Conservation (phyloP, 805 yeast species). For the Scheffersomyces amazonensis region DNA sequence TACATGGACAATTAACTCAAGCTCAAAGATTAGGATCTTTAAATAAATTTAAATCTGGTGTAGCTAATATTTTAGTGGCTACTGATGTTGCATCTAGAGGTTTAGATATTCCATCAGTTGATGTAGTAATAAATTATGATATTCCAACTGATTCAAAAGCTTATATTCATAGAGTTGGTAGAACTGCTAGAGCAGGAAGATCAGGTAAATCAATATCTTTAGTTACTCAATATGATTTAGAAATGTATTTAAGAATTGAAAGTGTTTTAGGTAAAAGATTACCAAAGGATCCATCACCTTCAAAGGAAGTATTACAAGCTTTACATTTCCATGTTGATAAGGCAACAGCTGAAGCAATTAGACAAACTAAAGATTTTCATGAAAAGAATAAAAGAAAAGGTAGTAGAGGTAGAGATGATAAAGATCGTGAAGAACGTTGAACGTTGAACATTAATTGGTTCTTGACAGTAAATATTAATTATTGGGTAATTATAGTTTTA, state of each 20-base stretch:
- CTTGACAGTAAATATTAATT: not conserved
- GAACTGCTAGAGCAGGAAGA: slow-evolving; percentile 94
- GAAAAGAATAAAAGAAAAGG: slow-evolving; percentile 24
- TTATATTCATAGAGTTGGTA: slow-evolving; percentile 85
- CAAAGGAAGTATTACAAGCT: slow-evolving; percentile 71
- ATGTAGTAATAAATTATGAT: slow-evolving; percentile 73
- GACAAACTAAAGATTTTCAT: slow-evolving; percentile 69
- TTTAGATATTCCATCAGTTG: slow-evolving; percentile 78
- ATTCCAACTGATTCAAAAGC: slow-evolving; percentile 84
- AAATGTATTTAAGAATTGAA: slow-evolving; percentile 83
- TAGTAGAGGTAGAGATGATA: slow-evolving; percentile 30
- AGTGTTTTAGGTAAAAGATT: slow-evolving; percentile 79
- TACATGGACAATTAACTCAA: slow-evolving; percentile 90
- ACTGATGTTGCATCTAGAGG: slow-evolving; percentile 92
- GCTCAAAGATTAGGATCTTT: slow-evolving; percentile 80
- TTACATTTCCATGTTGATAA: slow-evolving; percentile 86
- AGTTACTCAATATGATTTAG: slow-evolving; percentile 93
- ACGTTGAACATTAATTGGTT: not conserved
- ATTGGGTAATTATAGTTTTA: not conserved
- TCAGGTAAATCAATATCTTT: slow-evolving; percentile 84
- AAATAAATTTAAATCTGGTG: slow-evolving; percentile 75
- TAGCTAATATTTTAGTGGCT: slow-evolving; percentile 66
- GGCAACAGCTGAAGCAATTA: slow-evolving; percentile 87
- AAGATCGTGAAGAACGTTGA: slow-evolving; percentile 31
- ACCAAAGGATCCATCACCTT: slow-evolving; percentile 74